Percentiles rank a stretch among this genome's conserved stretches.
These are phyloP conservation scores for Celoporthe dispersa DNA, from an alignment of 2,329 filamentous ascomycete genomes.

Conservation along the genomic window DNA sequence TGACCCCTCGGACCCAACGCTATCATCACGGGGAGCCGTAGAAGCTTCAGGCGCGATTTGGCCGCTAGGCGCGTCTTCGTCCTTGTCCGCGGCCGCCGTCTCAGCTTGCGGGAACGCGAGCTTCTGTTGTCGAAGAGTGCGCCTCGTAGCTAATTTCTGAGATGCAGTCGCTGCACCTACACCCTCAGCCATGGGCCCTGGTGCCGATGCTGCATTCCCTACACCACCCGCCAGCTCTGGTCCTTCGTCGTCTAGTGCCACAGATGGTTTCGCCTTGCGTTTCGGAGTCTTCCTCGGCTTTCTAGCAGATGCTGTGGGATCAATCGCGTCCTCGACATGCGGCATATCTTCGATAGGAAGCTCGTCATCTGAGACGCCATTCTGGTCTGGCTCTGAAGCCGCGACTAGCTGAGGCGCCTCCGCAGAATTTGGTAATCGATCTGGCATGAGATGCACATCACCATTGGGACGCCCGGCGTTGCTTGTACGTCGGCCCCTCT, in stretches of 20 bases:
- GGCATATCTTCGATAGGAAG: conserved; percentile 17
- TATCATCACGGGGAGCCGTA: background rate
- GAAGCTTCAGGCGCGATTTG: background rate
- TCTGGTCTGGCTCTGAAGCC: background rate
- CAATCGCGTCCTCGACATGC: background rate
- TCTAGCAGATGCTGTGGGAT: background rate
- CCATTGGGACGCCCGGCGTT: background rate
- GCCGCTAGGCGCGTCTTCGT: background rate
- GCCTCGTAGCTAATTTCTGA: background rate
- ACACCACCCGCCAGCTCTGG: background rate
- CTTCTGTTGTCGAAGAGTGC: background rate
- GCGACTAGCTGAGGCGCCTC: background rate
- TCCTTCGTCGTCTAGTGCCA: background rate
- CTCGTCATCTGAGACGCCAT: conserved; percentile 4
- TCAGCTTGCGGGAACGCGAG: background rate
- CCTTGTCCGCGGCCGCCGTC: background rate
- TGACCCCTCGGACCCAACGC: conserved; percentile 9
- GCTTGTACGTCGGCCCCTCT: background rate
- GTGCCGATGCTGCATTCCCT: background rate
- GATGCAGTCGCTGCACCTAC: background rate
- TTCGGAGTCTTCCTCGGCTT: conserved; percentile 7
- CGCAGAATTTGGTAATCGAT: background rate
- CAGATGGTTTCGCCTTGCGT: conserved; percentile 15
- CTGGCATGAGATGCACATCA: background rate
- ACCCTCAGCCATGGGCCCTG: background rate